Conservation (phyloP, 208 protist genomes). For the Acanthamoeba lenticulata region DNA sequence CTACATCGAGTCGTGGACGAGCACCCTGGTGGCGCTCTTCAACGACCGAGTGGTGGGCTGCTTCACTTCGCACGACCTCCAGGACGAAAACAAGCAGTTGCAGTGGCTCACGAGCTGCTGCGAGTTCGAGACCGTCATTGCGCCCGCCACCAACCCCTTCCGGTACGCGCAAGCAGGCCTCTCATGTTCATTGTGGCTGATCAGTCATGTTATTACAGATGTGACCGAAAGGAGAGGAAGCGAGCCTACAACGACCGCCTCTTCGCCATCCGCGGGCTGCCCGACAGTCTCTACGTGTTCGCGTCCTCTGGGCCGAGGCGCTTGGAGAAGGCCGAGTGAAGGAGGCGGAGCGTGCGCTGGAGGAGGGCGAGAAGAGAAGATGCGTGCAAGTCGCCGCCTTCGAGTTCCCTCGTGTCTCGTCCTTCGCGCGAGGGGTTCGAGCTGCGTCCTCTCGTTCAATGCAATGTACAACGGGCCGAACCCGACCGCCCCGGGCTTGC, state of each 20-base stretch:
- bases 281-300: constrained; percentile 27
- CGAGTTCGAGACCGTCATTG: constrained; percentile 41
- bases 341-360: too few species aligned
- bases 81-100: constrained; percentile 40
- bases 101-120: constrained; percentile 38
- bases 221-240: constrained; percentile 26
- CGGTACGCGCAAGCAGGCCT: too few species aligned
- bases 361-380: too few species aligned
- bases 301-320: neutral
- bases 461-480: too few species aligned
- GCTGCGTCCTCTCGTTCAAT: too few species aligned
- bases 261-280: constrained; percentile 39
- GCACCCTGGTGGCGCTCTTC: constrained; percentile 43
- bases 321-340: constrained; percentile 11
- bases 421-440: too few species aligned
- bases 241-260: constrained; percentile 38
- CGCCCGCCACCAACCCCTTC: constrained; percentile 24
- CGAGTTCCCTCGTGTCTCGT: too few species aligned
- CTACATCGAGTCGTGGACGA: constrained; percentile 47
- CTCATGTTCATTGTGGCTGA: neutral
- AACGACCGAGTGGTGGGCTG: constrained; percentile 39
- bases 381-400: too few species aligned
- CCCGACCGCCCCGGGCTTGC: too few species aligned
- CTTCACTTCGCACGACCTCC: constrained; percentile 51
- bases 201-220: neutral